These are phyloP conservation scores for Podospora pseudocomata DNA, from an alignment of 495 filamentous ascomycete genomes.

Conservation along the genomic window DNA sequence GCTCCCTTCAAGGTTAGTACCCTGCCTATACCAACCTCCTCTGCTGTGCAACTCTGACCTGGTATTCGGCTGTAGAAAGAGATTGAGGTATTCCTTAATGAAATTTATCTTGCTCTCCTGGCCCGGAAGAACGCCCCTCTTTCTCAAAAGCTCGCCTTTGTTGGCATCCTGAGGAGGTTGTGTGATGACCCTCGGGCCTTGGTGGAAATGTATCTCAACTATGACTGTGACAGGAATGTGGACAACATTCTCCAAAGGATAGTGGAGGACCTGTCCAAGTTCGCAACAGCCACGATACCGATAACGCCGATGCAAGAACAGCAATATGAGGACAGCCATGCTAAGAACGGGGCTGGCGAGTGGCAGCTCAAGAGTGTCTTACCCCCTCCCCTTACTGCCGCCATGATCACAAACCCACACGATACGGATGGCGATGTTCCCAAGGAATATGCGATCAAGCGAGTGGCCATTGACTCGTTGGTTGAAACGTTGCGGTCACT, in stretches of 20 bases:
- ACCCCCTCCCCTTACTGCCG: conserved; percentile 78
- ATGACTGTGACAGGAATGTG: conserved; percentile 90
- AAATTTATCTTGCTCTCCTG: conserved; percentile 92
- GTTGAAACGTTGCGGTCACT: conserved; percentile 85
- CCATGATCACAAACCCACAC: conserved; percentile 58
- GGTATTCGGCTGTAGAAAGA: conserved; percentile 63
- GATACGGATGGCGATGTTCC: conserved; percentile 68
- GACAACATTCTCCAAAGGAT: conserved; percentile 97
- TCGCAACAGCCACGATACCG: conserved; percentile 68
- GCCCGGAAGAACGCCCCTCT: conserved; percentile 81
- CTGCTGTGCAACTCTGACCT: neutral
- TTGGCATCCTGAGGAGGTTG: conserved; percentile 78
- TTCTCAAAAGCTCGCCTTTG: conserved; percentile 88
- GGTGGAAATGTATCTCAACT: conserved; percentile 97
- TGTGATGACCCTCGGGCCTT: conserved; percentile 81
- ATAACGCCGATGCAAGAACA: conserved; percentile 77
- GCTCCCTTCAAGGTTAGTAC: conserved; percentile 78
- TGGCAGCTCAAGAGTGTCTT: conserved; percentile 83
- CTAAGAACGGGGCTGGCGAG: conserved; percentile 59
- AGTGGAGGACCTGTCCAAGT: conserved; percentile 86
- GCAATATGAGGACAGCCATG: conserved; percentile 72
- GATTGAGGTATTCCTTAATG: conserved; percentile 95
- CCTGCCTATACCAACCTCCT: neutral
- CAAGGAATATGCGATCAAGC: conserved; percentile 81
- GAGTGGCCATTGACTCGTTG: conserved; percentile 79